These are phyloP conservation scores for Halophytophthora batemanensis DNA, from an alignment of 352 stramenopile species.

Conservation along the genomic window DNA sequence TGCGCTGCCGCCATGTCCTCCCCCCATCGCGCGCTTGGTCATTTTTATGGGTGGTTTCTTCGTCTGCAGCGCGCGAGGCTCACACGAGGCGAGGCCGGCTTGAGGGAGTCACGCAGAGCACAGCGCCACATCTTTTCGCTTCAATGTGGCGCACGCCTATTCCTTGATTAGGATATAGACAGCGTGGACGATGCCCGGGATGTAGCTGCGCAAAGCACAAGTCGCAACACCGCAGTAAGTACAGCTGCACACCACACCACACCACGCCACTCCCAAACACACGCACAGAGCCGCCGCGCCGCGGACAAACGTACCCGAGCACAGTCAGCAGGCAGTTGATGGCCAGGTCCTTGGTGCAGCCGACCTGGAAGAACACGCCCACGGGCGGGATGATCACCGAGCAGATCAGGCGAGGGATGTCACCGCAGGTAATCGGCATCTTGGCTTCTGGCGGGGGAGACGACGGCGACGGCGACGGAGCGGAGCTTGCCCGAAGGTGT, in stretches of 20 bases:
- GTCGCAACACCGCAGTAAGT: no score
- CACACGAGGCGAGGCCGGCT: background rate
- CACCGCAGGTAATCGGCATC: slow-evolving; percentile 66
- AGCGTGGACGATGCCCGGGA: slow-evolving; percentile 71
- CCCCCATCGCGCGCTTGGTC: slow-evolving; percentile 2
- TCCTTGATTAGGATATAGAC: slow-evolving; percentile 74
- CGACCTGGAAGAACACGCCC: slow-evolving; percentile 59
- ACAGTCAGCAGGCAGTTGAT: slow-evolving; percentile 74
- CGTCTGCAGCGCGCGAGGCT: background rate
- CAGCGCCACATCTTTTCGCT: slow-evolving; percentile 23
- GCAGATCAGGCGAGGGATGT: slow-evolving; percentile 68
- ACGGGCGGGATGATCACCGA: slow-evolving; percentile 62
- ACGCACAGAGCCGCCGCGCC: background rate
- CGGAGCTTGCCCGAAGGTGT: slow-evolving; percentile 9
- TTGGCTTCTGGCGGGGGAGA: slow-evolving; percentile 3
- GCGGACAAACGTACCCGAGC: slow-evolving; percentile 31
- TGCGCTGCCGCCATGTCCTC: slow-evolving; percentile 2
- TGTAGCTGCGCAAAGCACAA: slow-evolving; percentile 29
- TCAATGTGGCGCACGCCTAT: slow-evolving; percentile 30
- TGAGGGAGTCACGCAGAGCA: background rate
- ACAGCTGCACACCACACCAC: no score
- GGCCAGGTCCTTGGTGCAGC: slow-evolving; percentile 55
- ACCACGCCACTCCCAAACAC: no score
- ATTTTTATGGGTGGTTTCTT: slow-evolving; percentile 7
- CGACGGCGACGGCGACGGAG: no score